A percentile compares a stretch with the other conserved stretches of the same genome.
Evolutionary conservation across 2,329 filamentous ascomycete species (phyloP).

Genomic region (Claviceps arundinis): DNA sequence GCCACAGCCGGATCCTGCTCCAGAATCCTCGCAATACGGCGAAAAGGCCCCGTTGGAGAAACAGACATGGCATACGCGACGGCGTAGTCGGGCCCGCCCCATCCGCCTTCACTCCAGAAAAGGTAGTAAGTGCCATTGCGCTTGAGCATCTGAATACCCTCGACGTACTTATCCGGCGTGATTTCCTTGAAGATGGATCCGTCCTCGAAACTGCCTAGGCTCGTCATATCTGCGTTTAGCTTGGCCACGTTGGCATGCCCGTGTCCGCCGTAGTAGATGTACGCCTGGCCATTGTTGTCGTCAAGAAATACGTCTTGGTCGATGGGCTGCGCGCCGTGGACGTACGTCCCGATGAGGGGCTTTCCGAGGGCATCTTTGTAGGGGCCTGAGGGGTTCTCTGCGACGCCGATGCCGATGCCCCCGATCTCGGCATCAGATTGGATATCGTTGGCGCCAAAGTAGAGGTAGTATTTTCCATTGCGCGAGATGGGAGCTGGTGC

Average conservation of each 20-base stretch:
- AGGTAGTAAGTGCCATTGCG: conserved; percentile 31
- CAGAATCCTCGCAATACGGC: conserved; percentile 25
- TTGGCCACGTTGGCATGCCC: conserved; percentile 26
- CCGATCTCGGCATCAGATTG: conserved; percentile 23
- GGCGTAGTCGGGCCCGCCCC: conserved; percentile 33
- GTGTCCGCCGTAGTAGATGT: conserved; percentile 28
- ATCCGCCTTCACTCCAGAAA: conserved; percentile 34
- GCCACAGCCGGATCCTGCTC: conserved; percentile 26
- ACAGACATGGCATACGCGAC: conserved; percentile 30
- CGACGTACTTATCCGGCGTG: conserved; percentile 26
- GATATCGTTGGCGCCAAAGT: conserved; percentile 37
- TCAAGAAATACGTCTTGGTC: conserved; percentile 28
- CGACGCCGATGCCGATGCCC: conserved; percentile 23
- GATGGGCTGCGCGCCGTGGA: conserved; percentile 33
- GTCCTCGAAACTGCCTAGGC: conserved; percentile 27
- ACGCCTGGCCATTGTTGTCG: conserved; percentile 26
- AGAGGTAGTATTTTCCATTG: conserved; percentile 34
- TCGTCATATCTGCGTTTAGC: conserved; percentile 27
- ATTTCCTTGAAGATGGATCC: conserved; percentile 27
- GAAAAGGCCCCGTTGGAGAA: conserved; percentile 27
- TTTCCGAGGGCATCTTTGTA: conserved; percentile 21
- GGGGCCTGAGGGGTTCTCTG: conserved; percentile 21
- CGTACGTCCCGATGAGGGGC: conserved; percentile 23
- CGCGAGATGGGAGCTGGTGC: conserved; percentile 31
- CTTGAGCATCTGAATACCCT: conserved; percentile 30